Conservation (phyloP, 176 grass and related monocot genomes). For the Bolboschoenus planiculmis region DNA sequence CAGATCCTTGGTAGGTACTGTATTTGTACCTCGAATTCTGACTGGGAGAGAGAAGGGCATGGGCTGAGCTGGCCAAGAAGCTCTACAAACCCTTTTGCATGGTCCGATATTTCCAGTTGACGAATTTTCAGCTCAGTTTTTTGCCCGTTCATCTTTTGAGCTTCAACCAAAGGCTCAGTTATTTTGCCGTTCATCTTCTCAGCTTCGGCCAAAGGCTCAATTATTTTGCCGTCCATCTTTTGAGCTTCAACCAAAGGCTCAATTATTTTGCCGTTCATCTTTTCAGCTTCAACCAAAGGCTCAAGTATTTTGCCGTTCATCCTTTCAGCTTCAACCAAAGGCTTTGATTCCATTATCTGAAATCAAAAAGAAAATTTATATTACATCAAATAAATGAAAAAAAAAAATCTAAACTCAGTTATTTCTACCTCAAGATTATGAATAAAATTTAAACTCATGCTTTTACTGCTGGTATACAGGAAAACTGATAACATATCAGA, state of each 20-base stretch:
- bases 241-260: neutral
- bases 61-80: constrained; percentile 68
- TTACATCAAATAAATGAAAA: neutral
- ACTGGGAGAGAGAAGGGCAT: constrained; percentile 50
- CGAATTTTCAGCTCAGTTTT: constrained; percentile 32
- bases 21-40: constrained; percentile 36
- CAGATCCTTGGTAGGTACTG: neutral
- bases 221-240: neutral
- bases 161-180: neutral
- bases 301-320: neutral
- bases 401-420: neutral
- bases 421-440: neutral
- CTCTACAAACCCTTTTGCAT: constrained; percentile 47
- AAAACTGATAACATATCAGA: neutral
- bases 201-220: neutral
- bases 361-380: neutral
- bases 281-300: neutral
- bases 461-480: neutral
- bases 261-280: neutral
- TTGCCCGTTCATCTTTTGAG: neutral
- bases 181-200: neutral
- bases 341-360: neutral
- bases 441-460: neutral
- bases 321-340: neutral
- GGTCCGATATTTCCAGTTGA: constrained; percentile 52